Evolutionary conservation across 176 grass and related monocot species (phyloP), one percentile per base, ranked within the genome.

Genomic region (Elymus sibiricus): DNA sequence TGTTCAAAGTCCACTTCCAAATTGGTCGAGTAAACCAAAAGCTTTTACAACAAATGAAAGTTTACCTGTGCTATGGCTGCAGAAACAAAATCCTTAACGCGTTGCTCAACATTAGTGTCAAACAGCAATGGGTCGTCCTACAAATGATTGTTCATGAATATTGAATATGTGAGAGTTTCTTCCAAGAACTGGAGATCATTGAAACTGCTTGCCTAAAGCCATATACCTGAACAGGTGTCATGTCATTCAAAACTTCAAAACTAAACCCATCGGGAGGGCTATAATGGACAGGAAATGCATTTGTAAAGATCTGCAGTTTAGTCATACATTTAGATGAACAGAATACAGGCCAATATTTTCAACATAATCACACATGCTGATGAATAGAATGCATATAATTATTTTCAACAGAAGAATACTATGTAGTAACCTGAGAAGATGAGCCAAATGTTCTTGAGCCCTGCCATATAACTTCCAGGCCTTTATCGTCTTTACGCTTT

Each of bases 211-310:
- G 22, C 44, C 10, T 71, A 70, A 25, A 68, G 55, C 32, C 24
- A 80, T 86, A 37, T 89, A 98, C 95, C 89, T 98, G 95, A 78
- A 98, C 93, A 29, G 95, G 95, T 88, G 88, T 49, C 6, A 87
- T 60, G 80, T 90, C 82, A 85, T 55, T 85, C 62, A 86, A 80
- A 70, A 98, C 76, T 82, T 98, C 95, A 24, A 98, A 98, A 62
- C 91, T 6, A 85, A 98, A 98, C 28, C 95, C 95, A 59, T 72
- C n/a, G 65, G 95, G 95, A 92, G 95, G 85, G 64, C 91, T 91
- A 86, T 98, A 98, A 81, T 98, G 95, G 69, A 98, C 91, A 77
- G 95, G 95, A 79, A 98, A 98, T 47, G 93, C 84, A 90, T 95
- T 93, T 49, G 95, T 89, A 79, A 98, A 98, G 77, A 98, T 95